Conservation (phyloP, 305 asterid genomes). For the Fraxinus nigra region DNA sequence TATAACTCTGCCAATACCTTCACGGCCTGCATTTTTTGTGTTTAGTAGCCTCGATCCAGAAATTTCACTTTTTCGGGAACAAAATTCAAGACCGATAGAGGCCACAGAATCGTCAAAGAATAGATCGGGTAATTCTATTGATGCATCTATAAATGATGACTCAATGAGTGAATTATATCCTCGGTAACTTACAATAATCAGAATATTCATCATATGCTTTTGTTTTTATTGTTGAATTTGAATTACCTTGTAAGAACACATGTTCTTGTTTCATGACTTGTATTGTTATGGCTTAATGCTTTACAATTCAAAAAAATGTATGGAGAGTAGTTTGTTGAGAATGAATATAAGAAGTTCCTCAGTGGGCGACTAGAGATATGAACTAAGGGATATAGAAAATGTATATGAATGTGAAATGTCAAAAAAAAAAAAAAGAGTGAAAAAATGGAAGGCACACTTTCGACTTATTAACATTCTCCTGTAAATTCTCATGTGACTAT, state of each 20-base stretch:
- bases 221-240: too few relatives aligned
- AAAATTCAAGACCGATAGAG: not conserved
- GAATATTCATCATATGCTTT: too few relatives aligned
- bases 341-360: not conserved
- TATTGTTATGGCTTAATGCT: not conserved
- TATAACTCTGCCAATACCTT: not conserved
- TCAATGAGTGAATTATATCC: not conserved
- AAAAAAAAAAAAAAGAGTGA: too few relatives aligned
- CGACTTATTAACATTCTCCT: too few relatives aligned
- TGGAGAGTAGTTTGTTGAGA: not conserved
- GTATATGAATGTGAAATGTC: too few relatives aligned
- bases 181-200: not conserved
- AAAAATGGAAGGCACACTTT: too few relatives aligned
- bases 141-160: too few relatives aligned
- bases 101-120: not conserved
- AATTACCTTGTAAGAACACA: too few relatives aligned
- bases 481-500: too few relatives aligned
- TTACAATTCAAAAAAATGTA: not conserved
- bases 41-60: not conserved
- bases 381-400: too few relatives aligned
- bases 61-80: not conserved
- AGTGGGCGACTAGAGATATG: too few relatives aligned
- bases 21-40: constrained; percentile 1
- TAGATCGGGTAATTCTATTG: not conserved
- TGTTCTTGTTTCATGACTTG: not conserved